Base-by-base conservation (phyloP, 176 grass and related monocot genomes). In the Eleusine coracana region DNA sequence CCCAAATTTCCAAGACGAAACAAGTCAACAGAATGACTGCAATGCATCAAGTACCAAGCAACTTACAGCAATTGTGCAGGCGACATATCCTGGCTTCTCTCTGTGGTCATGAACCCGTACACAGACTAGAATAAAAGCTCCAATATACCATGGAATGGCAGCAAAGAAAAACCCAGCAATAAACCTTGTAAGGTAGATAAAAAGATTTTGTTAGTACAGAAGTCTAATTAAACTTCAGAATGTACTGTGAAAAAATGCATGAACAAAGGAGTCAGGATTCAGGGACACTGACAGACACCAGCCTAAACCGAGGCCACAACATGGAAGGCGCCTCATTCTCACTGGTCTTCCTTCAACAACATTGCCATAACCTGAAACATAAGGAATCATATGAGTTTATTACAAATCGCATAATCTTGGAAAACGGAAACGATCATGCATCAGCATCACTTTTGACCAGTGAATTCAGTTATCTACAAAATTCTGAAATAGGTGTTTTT, bases 31-130 rank as follows among this genome's bases (percentile, higher is more conserved):
- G 42, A 16, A 21, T 7, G 18, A 68, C 73, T 79, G 78, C 61
- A 64, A 60, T 72, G 36, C 42, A 52, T 38, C 54, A 79, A 23
- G 72, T 46, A 80, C 36, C 52, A 68, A 49, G 6, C 23, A 80
- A 91, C 95, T 92, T 88, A 94, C 95, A 76, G 86, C 90, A 81
- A 98, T 70, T 62, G 90, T 84, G 86, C 95, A 98, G 61, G 95
- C 95, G 63, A 92, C 74, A 51, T 91, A 90, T 83, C 95, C 95
- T 78, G 90, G 90, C 84, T 98, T 98, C 92, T 98, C 95, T 89
- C 90, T 87, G 55, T 89, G 74, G 63, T 98, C 95, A 68, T 90
- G 88, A 29, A 98, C 84, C 54, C 90, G 82, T 79, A 98, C 95
- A 84, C 86, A 98, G 15, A 94, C 78, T 41, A 94, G 79, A 80